Percentiles rank a stretch among this genome's conserved stretches.
phyloP scores from a whole-genome alignment of 345 rosid species.

The Melaleuca alternifolia region DNA sequence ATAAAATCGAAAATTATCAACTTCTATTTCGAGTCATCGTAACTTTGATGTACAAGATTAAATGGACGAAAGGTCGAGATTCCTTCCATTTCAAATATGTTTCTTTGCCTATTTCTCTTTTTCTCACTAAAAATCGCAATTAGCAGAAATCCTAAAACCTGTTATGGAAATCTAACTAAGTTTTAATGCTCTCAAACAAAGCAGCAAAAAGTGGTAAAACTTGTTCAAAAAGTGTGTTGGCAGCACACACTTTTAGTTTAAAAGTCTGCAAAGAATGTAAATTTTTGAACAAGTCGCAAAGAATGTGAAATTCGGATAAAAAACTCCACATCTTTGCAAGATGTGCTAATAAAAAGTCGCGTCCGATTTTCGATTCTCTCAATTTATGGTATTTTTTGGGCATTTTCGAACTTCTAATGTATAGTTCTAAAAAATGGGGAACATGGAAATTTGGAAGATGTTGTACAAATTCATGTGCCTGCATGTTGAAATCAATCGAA shows the following conservation, averaged over 20 bases:
- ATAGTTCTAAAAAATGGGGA: fast-evolving
- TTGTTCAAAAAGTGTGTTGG: neutral
- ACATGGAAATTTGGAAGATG: neutral
- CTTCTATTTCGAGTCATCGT: neutral
- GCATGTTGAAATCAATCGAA: neutral
- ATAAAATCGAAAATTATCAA: neutral
- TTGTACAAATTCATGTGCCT: neutral
- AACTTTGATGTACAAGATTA: neutral
- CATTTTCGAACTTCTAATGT: neutral
- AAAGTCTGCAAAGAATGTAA: too few relatives aligned
- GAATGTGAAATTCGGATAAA: too few relatives aligned
- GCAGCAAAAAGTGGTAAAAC: neutral
- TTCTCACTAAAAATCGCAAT: neutral
- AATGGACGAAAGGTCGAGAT: neutral
- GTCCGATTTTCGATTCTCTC: neutral
- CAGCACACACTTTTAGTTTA: too few relatives aligned
- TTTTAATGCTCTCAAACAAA: neutral
- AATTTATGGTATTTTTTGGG: neutral
- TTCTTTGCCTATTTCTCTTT: neutral
- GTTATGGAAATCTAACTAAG: neutral
- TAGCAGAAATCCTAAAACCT: fast-evolving
- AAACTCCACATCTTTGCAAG: neutral
- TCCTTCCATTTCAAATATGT: neutral
- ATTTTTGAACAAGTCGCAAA: too few relatives aligned
- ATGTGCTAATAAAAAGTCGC: neutral